Percentiles rank a stretch among this genome's conserved stretches.
phyloP scores from a whole-genome alignment of 768 basidiomycete species.

The Mycena pura region DNA sequence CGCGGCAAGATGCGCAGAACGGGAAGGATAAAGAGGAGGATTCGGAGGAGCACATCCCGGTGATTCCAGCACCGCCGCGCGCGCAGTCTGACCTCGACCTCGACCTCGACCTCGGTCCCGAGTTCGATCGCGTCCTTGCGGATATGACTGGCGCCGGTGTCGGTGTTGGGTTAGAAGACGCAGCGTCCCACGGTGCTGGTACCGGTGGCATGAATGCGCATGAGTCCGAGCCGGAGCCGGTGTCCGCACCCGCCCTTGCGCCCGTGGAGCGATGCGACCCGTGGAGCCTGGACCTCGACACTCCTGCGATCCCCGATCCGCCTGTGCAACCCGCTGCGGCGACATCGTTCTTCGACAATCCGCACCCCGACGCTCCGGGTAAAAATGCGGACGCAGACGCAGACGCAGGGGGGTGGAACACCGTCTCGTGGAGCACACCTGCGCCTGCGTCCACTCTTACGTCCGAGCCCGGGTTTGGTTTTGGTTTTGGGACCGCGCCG shows the following conservation, averaged over 20 bases:
- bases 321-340: neutral
- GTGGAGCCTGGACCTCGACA: constrained; percentile 10
- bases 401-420: constrained; percentile 5
- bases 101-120: neutral
- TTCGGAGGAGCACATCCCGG: neutral
- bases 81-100: constrained; percentile 15
- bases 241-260: neutral
- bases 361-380: neutral
- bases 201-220: neutral
- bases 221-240: constrained; percentile 3
- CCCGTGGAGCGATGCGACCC: neutral
- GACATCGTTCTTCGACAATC: neutral
- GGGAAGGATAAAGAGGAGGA: neutral
- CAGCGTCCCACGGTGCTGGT: constrained; percentile 3
- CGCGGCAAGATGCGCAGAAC: neutral
- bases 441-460: neutral
- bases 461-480: neutral
- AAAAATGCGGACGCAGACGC: neutral
- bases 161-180: neutral
- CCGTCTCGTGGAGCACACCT: constrained; percentile 7
- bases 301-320: constrained; percentile 2
- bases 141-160: neutral
- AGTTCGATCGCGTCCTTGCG: constrained; percentile 4
- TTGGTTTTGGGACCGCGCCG: neutral
- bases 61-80: constrained; percentile 14